These are phyloP conservation scores for Cadophora malorum DNA, from an alignment of 2,329 filamentous ascomycete genomes.

Conservation along the genomic window DNA sequence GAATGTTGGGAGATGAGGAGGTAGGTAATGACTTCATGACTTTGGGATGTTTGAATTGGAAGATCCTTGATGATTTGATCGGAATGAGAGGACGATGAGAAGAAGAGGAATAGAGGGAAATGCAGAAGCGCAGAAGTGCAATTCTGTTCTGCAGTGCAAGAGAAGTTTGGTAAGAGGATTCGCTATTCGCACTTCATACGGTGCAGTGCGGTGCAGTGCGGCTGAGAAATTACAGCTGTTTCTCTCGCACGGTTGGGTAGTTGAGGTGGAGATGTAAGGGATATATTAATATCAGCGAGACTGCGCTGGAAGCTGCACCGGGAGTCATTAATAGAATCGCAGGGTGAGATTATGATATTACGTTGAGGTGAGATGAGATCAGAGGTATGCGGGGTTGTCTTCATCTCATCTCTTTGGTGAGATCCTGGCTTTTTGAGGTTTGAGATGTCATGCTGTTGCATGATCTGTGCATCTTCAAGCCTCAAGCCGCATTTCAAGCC, in stretches of 20 bases:
- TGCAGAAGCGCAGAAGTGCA: no score
- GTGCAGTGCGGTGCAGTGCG: no score
- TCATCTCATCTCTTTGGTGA: no score
- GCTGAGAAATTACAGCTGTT: neutral
- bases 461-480: neutral
- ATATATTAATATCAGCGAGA: neutral
- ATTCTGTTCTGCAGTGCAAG: no score
- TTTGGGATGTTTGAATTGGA: no score
- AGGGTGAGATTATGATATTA: no score
- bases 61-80: no score
- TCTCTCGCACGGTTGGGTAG: neutral
- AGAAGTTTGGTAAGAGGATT: neutral
- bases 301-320: neutral
- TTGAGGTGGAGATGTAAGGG: neutral
- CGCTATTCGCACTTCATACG: neutral
- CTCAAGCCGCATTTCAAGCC: neutral
- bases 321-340: neutral
- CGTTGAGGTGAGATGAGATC: constrained; percentile 14
- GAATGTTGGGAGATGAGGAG: no score
- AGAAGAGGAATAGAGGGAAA: no score
- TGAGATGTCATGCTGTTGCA: neutral
- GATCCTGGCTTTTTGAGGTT: no score
- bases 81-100: no score
- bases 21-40: no score
- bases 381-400: neutral